Base-by-base conservation (phyloP, 805 yeast genomes). In the Cyberlindnera samutprakarnensis region DNA sequence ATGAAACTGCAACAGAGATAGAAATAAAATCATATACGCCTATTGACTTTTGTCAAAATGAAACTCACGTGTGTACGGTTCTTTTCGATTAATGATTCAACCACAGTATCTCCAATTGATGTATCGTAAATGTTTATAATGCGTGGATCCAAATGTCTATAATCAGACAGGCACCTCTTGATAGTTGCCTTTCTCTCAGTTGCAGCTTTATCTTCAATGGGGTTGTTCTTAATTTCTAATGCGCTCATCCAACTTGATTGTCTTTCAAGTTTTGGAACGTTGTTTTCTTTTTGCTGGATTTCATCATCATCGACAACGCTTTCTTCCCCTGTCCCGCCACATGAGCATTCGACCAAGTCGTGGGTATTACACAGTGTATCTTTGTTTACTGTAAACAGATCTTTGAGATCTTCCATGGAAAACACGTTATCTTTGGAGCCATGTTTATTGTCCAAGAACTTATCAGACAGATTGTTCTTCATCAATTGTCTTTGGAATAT, bases 401-500 rank as follows among this genome's bases (percentile, higher is more conserved):
- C 88, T 37, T 69, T 74, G 42, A 90, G 58, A 42, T 84, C 95
- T 11, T 64, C 67, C 31, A 62, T 55, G 28, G 78, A 77, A 51
- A 90, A 90, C 2, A 83, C 65, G 47, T 82, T 77, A 44, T 75
- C 77, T 18, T 70, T 72, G 0, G 74, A 64, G 5, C 56, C 52
- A 11, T 30, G 38, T 15, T 57, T 53, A 33, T 60, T 57, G 27
- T 64, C 79, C 42, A 72, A 66, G 44, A 90, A 80, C 42, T 75
- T 75, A 39, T 78, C 78, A 29, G 95, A 82, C 30, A 90, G 58
- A 32, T 79, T 87, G 34, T 64, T 73, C 54, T 92, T 92, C 66
- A 85, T 78, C 33, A 88, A 60, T 54, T 92, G 98, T 14, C 98
- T 64, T 53, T 92, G 97, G 38, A 82, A 78, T 4, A 92, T 88